Evolutionary conservation across 73 alveolate genomes (phyloP).

Genomic region (Tetrahymena thermophila): DNA sequence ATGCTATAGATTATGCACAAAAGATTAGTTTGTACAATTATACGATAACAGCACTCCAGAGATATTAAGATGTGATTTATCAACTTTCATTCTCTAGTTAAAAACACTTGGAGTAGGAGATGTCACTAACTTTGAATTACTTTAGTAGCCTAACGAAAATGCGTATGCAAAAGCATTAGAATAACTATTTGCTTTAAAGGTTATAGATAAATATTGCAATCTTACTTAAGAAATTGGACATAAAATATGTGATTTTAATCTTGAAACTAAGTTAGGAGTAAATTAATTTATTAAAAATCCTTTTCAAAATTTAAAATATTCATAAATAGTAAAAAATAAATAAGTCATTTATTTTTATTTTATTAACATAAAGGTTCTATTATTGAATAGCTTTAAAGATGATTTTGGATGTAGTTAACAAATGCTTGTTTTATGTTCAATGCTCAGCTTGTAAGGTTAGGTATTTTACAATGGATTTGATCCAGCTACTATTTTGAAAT

Average conservation of each 20-base stretch:
- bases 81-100: constrained; percentile 63
- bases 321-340: too few species aligned
- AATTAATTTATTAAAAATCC: not conserved
- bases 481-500: constrained; percentile 70
- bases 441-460: constrained; percentile 60
- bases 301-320: too few species aligned
- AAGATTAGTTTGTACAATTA: constrained; percentile 58
- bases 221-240: not conserved
- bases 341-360: too few species aligned
- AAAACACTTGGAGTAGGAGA: constrained; percentile 47
- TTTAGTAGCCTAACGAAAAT: not conserved
- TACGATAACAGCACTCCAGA: constrained; percentile 68
- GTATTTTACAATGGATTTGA: constrained; percentile 45
- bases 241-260: not conserved
- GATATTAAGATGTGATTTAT: constrained; percentile 71
- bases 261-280: not conserved
- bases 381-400: constrained; percentile 74
- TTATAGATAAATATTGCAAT: not conserved
- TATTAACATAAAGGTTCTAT: constrained; percentile 58
- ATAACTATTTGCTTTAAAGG: not conserved
- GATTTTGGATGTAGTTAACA: constrained; percentile 88
- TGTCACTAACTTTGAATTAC: not conserved
- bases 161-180: not conserved
- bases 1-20: constrained; percentile 70
- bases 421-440: constrained; percentile 73